phyloP scores from a whole-genome alignment of 2,329 filamentous ascomycete species.

The Epichloe glyceriae region DNA sequence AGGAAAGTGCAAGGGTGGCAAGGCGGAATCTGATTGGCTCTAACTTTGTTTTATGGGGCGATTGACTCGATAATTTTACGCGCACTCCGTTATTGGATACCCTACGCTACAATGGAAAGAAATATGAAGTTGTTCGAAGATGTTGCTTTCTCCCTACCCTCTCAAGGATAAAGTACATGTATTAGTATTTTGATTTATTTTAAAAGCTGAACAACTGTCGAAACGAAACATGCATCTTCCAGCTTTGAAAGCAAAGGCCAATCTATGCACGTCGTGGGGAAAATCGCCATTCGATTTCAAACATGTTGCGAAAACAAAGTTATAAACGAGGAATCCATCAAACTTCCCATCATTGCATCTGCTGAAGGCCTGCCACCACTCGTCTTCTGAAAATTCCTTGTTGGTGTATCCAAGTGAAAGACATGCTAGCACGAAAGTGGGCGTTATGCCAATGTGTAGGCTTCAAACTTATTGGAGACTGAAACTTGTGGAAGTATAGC shows the following conservation, averaged over 20 bases:
- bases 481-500: neutral
- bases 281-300: neutral
- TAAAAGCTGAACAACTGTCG: too few species aligned
- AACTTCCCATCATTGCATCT: neutral
- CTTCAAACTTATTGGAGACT: neutral
- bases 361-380: neutral
- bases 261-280: neutral
- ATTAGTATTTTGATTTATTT: too few species aligned
- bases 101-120: too few species aligned
- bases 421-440: neutral
- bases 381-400: neutral
- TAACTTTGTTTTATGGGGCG: neutral
- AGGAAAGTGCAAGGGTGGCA: neutral
- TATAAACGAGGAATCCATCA: neutral
- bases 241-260: neutral
- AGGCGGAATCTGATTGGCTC: constrained; percentile 1
- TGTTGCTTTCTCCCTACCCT: too few species aligned
- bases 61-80: too few species aligned
- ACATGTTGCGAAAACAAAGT: neutral
- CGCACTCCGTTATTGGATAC: too few species aligned
- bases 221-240: too few species aligned
- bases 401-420: neutral
- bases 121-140: too few species aligned
- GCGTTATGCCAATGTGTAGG: neutral
- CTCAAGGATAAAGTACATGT: too few species aligned